Evolutionary conservation across 352 stramenopile genomes (phyloP), one percentile per base, ranked within the genome.

Genomic region (Pythium brassicae): DNA sequence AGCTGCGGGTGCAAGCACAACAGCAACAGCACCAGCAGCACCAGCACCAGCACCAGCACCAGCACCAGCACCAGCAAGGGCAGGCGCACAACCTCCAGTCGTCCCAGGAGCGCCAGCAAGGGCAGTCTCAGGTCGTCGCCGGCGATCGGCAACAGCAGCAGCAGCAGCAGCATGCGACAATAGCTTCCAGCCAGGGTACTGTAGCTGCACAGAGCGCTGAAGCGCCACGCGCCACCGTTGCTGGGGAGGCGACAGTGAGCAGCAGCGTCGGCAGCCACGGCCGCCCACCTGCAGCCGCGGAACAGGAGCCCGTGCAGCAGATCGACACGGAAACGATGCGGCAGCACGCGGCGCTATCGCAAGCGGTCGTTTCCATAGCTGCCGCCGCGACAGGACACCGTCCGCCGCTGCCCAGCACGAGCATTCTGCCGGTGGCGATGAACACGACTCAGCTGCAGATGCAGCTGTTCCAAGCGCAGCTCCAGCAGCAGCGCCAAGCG

Each of bases 21-120:
- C 32, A 40, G 15, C 34, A 23, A 42, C n/a, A 61, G 9, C 50
- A 62, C 19, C 57, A 63, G 20, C 25, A 52, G 49, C 37, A 25
- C 35, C 47, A 55, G 40, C 35, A 22, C 20, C n/a, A n/a, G n/a
- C n/a, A n/a, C n/a, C n/a, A n/a, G n/a, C n/a, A n/a, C n/a, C n/a
- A n/a, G n/a, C n/a, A n/a, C n/a, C n/a, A n/a, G n/a, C n/a, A n/a
- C n/a, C n/a, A n/a, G n/a, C n/a, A n/a, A n/a, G n/a, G n/a, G n/a
- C n/a, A n/a, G n/a, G n/a, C n/a, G n/a, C n/a, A n/a, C n/a, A n/a
- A n/a, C n/a, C n/a, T n/a, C n/a, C n/a, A n/a, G n/a, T n/a, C n/a
- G n/a, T n/a, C n/a, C n/a, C n/a, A n/a, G n/a, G n/a, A n/a, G n/a
- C n/a, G n/a, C n/a, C n/a, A 37, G 32, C 32, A 37, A 7, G 32